A percentile compares a stretch with the other conserved stretches of the same genome.
phyloP scores from a whole-genome alignment of 2,329 filamentous ascomycete species.

The Beauveria varroae region DNA sequence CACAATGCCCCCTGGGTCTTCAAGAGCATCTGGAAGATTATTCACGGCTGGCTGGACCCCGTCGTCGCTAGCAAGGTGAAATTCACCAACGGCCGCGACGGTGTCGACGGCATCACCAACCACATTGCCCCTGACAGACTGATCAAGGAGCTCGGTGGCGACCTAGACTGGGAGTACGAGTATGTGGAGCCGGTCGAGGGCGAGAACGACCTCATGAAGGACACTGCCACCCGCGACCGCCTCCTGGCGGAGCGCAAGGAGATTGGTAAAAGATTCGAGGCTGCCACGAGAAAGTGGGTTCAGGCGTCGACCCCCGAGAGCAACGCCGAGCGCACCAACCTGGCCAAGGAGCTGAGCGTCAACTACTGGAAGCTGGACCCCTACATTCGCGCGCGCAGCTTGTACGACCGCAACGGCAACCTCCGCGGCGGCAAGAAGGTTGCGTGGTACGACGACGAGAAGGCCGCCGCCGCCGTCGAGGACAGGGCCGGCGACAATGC shows the following conservation, averaged over 20 bases:
- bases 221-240: constrained; percentile 34
- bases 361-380: constrained; percentile 69
- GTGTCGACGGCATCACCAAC: constrained; percentile 46
- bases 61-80: constrained; percentile 67
- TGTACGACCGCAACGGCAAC: constrained; percentile 56
- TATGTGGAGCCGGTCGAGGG: constrained; percentile 53
- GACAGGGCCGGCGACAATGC: constrained; percentile 1
- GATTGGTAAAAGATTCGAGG: constrained; percentile 50
- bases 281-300: constrained; percentile 54
- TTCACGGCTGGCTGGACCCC: constrained; percentile 69
- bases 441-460: constrained; percentile 10
- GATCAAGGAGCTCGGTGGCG: constrained; percentile 55
- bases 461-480: constrained; percentile 1
- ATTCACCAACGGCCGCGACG: constrained; percentile 56
- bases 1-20: constrained; percentile 73
- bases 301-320: constrained; percentile 23
- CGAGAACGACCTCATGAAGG: constrained; percentile 51
- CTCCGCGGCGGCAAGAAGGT: constrained; percentile 22
- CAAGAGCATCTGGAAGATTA: constrained; percentile 49
- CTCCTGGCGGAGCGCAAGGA: constrained; percentile 44
- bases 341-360: constrained; percentile 43
- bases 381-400: constrained; percentile 52
- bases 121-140: constrained; percentile 35
- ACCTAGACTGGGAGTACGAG: constrained; percentile 64
- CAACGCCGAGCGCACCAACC: constrained; percentile 30